Conservation (phyloP, 2,329 filamentous ascomycete species). For the Talaromyces sp. region DNA sequence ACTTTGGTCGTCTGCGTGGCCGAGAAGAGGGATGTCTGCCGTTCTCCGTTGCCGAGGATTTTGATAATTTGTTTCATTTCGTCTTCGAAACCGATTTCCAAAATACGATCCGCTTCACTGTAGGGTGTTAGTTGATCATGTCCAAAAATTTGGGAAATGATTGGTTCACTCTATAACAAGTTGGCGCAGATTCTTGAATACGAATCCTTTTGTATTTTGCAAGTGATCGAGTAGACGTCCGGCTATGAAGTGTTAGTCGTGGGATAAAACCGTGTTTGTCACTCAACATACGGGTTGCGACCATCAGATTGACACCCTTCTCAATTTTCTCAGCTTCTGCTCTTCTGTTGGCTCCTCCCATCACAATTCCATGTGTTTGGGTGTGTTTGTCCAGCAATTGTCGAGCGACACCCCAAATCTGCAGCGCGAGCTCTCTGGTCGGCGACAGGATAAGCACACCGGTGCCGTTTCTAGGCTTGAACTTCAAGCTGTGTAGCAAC, state of each 20-base stretch:
- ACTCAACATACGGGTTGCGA: constrained; percentile 59
- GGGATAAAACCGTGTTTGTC: background rate
- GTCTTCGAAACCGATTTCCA: constrained; percentile 97
- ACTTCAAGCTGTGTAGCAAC: constrained; percentile 69
- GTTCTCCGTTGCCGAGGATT: constrained; percentile 78
- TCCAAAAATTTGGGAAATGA: background rate
- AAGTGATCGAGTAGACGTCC: constrained; percentile 90
- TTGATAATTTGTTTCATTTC: constrained; percentile 97
- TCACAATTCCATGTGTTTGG: constrained; percentile 93
- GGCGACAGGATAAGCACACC: constrained; percentile 91
- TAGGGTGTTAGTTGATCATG: background rate
- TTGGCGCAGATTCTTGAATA: constrained; percentile 88
- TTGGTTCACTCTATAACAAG: constrained; percentile 69
- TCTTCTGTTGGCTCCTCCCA: constrained; percentile 85
- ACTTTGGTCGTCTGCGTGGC: constrained; percentile 98
- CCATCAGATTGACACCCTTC: constrained; percentile 91
- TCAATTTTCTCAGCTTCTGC: constrained; percentile 90
- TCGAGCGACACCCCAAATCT: constrained; percentile 91
- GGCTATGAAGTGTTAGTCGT: constrained; percentile 41
- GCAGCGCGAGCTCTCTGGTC: constrained; percentile 86
- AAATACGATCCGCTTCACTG: constrained; percentile 81
- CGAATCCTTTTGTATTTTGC: constrained; percentile 82
- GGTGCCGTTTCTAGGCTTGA: constrained; percentile 59
- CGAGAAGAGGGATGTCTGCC: constrained; percentile 98
- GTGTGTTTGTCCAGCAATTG: constrained; percentile 92